Conservation (phyloP, 2,329 filamentous ascomycete species). For the Aureobasidium zeae region DNA sequence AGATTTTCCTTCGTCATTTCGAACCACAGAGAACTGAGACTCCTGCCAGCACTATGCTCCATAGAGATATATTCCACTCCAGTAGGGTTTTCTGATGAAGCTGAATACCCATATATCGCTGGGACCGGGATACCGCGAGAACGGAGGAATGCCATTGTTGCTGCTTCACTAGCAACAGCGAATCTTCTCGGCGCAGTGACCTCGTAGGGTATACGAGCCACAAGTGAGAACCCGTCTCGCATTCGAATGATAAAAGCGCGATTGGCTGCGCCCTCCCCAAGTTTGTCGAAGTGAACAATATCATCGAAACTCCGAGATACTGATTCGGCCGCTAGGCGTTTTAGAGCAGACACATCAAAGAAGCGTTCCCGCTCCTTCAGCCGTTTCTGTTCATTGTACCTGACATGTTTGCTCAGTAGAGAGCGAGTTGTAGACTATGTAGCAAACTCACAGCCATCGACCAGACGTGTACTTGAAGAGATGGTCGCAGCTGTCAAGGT, state of each 20-base stretch:
- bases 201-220: slow-evolving; percentile 22
- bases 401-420: no score
- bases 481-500: no score
- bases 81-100: slow-evolving; percentile 20
- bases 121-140: slow-evolving; percentile 21
- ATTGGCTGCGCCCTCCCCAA: slow-evolving; percentile 11
- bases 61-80: slow-evolving; percentile 24
- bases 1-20: slow-evolving; percentile 21
- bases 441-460: slow-evolving; percentile 9
- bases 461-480: slow-evolving; percentile 7
- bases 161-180: slow-evolving; percentile 23
- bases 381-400: not conserved
- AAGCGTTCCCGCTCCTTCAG: slow-evolving; percentile 20
- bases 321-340: slow-evolving; percentile 27
- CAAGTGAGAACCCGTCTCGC: slow-evolving; percentile 13
- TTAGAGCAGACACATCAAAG: slow-evolving; percentile 31
- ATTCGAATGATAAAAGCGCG: not conserved
- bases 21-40: no score
- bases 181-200: slow-evolving; percentile 15
- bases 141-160: slow-evolving; percentile 22
- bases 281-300: slow-evolving; percentile 26
- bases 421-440: no score
- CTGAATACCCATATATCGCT: slow-evolving; percentile 20
- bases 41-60: slow-evolving; percentile 19
- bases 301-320: slow-evolving; percentile 18